Percentiles rank a stretch among this genome's conserved stretches.
These are phyloP conservation scores for Tuber indicum DNA, from an alignment of 495 filamentous ascomycete species.

Conservation along the genomic window DNA sequence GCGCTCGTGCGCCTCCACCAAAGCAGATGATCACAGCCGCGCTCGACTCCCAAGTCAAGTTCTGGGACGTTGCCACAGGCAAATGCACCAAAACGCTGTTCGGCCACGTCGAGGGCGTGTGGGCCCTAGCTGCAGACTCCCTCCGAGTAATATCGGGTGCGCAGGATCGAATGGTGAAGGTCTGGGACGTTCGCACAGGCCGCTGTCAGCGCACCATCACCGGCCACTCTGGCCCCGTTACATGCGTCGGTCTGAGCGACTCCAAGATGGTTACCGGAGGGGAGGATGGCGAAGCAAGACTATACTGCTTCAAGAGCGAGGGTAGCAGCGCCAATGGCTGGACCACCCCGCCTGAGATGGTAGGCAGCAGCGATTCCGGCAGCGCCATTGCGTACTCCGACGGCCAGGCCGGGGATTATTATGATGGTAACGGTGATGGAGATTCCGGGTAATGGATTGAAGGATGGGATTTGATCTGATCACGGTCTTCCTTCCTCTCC, in stretches of 20 bases:
- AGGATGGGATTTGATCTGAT: background rate
- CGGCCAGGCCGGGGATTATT: conserved; percentile 21
- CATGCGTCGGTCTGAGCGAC: conserved; percentile 84
- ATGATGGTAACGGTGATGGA: background rate
- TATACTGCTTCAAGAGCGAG: conserved; percentile 71
- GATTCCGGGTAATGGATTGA: background rate
- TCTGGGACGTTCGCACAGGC: conserved; percentile 89
- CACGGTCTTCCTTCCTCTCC: background rate
- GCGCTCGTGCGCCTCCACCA: conserved; percentile 65
- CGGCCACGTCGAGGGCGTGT: conserved; percentile 91
- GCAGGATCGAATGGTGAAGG: conserved; percentile 91
- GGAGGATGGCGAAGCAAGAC: conserved; percentile 82
- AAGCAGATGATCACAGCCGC: conserved; percentile 83
- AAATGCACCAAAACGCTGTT: conserved; percentile 85
- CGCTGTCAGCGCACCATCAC: conserved; percentile 86
- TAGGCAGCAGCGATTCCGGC: conserved; percentile 29
- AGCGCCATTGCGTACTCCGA: conserved; percentile 23
- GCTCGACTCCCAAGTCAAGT: conserved; percentile 80
- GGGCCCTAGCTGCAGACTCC: conserved; percentile 87
- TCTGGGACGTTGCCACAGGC: conserved; percentile 84
- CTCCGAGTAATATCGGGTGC: conserved; percentile 81
- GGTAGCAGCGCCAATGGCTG: conserved; percentile 37
- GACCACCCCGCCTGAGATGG: conserved; percentile 35
- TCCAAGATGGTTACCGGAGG: conserved; percentile 79
- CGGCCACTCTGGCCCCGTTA: conserved; percentile 83